Base-by-base conservation (phyloP, 495 filamentous ascomycete species). In the Chaetomium cochliodes region DNA sequence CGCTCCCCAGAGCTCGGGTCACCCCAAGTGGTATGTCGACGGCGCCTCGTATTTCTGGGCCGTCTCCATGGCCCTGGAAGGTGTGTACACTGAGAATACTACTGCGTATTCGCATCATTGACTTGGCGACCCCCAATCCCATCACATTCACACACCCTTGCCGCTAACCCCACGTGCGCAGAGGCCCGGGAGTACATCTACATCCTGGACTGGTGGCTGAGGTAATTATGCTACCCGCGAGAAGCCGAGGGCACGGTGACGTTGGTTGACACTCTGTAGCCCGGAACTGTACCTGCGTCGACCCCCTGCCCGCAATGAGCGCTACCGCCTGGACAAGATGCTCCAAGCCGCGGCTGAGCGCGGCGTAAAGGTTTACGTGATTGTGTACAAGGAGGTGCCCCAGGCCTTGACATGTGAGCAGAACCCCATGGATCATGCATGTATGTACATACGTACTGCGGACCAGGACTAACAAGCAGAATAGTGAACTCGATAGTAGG, bases 131-230 rank as follows among this genome's bases (percentile, higher is more conserved):
- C 18, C 15, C 22, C 18, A 30, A 30, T n/a, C 54, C 49, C 60
- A 63, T 28, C 5, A 37, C 9, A 12, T 1, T 28, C 5, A 37
- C 9, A 12, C 6, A 37, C 33, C 33, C 33, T 37, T 37, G 33
- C 5, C 64, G 37, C 69, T 77, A 56, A 76, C 65, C n/a, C 39
- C 39, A 37, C 33, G 33, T 37, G 26, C 39, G 47, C 53, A 82
- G 86, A 85, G 70, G 93, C 93, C 0, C 84, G 79, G 53, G 87
- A 96, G 66, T 91, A 84, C 20, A 92, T 98, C 65, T 97, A 91
- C 87, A 97, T 98, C 65, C 77, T 97, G 56, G 93, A 98, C 74
- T 96, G 92, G 92, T 96, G 92, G 92, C 76, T 96, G 60, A 92
- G 70, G 72, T 74, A 69, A 28, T 22, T n/a, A 12, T 20, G 13